Conservation (phyloP, 1,139 yeast genomes). For the Taphrina confusa region DNA sequence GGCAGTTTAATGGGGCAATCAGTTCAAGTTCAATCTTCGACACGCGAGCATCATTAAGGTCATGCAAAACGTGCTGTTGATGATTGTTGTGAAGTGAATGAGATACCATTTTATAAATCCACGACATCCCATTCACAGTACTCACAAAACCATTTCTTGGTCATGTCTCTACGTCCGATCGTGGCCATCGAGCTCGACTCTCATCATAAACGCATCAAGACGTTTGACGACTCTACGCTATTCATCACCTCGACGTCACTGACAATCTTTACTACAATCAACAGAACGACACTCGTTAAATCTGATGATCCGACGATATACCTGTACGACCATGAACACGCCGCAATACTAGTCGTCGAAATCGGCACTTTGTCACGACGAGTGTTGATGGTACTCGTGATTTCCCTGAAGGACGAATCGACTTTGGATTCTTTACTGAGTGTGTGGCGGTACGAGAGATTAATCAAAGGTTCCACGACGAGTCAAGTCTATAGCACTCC, state of each 20-base stretch:
- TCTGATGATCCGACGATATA: not conserved
- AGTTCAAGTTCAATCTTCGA: no score
- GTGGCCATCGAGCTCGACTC: constrained; percentile 2
- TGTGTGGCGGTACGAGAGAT: not conserved
- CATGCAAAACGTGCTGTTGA: no score
- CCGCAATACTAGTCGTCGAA: not conserved
- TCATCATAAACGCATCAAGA: not conserved
- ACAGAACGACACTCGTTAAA: not conserved
- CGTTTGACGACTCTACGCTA: not conserved
- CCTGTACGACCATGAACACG: not conserved
- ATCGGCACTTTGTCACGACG: not conserved
- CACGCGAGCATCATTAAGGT: no score
- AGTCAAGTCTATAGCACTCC: not conserved
- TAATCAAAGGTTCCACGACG: not conserved
- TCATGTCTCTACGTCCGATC: not conserved
- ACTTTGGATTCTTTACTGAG: not conserved
- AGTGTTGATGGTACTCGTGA: not conserved
- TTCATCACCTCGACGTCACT: not conserved
- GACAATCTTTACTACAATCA: not conserved
- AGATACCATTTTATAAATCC: no score
- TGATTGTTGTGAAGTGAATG: no score
- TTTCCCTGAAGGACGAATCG: not conserved
- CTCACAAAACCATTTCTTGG: no score
- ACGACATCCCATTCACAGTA: no score
- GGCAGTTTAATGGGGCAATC: no score